Evolutionary conservation across 352 stramenopile genomes (phyloP), one percentile per base, ranked within the genome.

Genomic region (Phytophthora fragariaefolia): DNA sequence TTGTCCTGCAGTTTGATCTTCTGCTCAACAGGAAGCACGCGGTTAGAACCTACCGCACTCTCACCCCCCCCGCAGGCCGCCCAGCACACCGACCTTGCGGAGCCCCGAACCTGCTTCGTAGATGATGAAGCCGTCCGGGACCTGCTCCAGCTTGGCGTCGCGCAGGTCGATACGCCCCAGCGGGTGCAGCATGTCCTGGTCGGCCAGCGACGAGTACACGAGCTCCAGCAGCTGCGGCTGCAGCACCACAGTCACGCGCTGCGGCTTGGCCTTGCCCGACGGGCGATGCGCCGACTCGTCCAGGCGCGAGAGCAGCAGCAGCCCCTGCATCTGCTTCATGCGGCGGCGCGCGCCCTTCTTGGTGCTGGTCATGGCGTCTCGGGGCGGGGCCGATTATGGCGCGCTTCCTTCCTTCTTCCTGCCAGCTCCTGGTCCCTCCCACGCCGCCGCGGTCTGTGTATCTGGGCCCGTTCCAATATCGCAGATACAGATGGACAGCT

Each of bases 291-390:
- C 45, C n/a, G 58, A 52, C 24, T 67, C 56, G 38, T 79, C 69
- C 23, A 83, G 61, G 6, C 82, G 73, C 60, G 82, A 76, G 38
- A 93, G 79, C 55, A 86, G 65, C 60, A 93, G 67, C 58, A 93
- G 63, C 2, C 85, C 85, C 63, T 91, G 79, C 85, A 93, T 93
- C 59, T 93, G 85, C 77, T 91, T 93, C 82, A 93, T 83, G 47
- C 79, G 78, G 42, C 85, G 85, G 47, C 72, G 79, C 43, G 76
- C 82, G 43, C 79, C 73, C 63, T 83, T 89, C 52, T 69, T 74
- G 20, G 63, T 62, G 36, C 58, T 76, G 56, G 70, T 85, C 74
- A 82, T 83, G 34, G n/a, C 51, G 63, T 5, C 40, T 51, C 22
- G 20, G 12, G 23, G 15, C 15, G 23, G 10, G 45, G 46, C 36